Base-by-base conservation (phyloP, 345 rosid genomes). In the Euphorbia tirucalli region DNA sequence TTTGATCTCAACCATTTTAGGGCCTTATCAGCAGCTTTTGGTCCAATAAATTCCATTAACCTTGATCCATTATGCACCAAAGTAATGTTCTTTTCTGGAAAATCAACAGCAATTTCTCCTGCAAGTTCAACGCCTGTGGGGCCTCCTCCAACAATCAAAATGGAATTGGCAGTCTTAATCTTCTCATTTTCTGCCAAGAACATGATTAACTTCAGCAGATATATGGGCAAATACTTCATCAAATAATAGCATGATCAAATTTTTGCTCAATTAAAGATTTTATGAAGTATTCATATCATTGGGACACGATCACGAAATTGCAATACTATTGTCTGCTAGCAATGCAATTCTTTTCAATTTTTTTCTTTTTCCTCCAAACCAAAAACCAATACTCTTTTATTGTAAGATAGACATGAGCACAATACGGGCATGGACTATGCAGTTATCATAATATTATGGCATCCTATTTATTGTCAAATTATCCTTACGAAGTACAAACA, bases 71-170 rank as follows among this genome's bases (percentile, higher is more conserved):
- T 83, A 65, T 93, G 98, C 43, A 90, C 96, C 65, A 93, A 61
- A 21, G 96, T 88, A 31, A 92, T 85, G 74, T 87, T 81, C 85
- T 91, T 93, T 54, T 80, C 85, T 0, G 97, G 97, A 60, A 85
- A 92, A 55, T 93, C 98, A 37, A 83, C 87, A 0, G 95, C 87
- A 55, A 93, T 86, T 71, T 93, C 98, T 11, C 88, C 98, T 14
- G 96, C 97, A 71, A 93, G 90, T 83, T 93, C 97, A 30, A 93
- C 97, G 49, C 97, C 98, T 35, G 92, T 78, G 0, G 97, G 98
- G 71, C 98, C 98, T 57, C 97, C 98, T 77, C 98, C 98, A 58
- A 93, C 80, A 22, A 92, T 87, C 78, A 93, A 75, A 80, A 93
- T 80, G 22, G 96, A 93, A 48, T 21, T 62, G 28, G 97, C 89